Base-by-base conservation (phyloP, 139 green algal species). In the Tetradesmus obliquus region DNA sequence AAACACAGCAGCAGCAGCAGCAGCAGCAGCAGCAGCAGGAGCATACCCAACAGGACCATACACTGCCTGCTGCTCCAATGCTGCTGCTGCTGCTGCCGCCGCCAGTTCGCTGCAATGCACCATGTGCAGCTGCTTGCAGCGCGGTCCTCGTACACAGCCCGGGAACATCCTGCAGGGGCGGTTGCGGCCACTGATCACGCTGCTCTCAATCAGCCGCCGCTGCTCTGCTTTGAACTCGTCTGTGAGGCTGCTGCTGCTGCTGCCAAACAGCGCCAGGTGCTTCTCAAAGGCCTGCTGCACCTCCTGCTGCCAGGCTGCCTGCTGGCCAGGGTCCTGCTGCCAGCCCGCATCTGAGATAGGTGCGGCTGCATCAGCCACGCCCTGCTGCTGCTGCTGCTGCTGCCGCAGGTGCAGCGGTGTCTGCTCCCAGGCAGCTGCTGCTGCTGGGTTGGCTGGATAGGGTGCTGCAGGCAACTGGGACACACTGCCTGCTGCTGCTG, bases 331-430 rank as follows among this genome's bases (percentile, higher is more conserved):
- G 8, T 82, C 24, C 76, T 82, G 76, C 76, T 82, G 76, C 76
- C 76, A 51, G 54, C 15, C 76, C 6, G 24, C 76, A 53, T 55
- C 76, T 17, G 76, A 55, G 10, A n/a, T 10, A 53, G 76, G 22
- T 55, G 76, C 76, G 53, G 13, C 76, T 55, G 1, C n/a, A 17
- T 22, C 71, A 24, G 76, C 76, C 24, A 82, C 22, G 1, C 24
- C 24, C 76, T 55, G 76, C 76, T 82, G 76, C 76, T 82, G 76
- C 24, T 32, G n/a, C 76, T 82, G 76, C 76, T 82, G 76, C 76
- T 82, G 76, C 76, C 76, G 76, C 76, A 51, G 76, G 24, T 82
- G 76, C n/a, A 55, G n/a, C 13, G 76, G n/a, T 10, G 76, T 53
- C 24, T 82, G 76, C 76, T 51, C 76, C 76, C 24, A 51, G 24